Evolutionary conservation across 106 monocot species (phyloP).

Genomic region (Dactylorhiza incarnata): DNA sequence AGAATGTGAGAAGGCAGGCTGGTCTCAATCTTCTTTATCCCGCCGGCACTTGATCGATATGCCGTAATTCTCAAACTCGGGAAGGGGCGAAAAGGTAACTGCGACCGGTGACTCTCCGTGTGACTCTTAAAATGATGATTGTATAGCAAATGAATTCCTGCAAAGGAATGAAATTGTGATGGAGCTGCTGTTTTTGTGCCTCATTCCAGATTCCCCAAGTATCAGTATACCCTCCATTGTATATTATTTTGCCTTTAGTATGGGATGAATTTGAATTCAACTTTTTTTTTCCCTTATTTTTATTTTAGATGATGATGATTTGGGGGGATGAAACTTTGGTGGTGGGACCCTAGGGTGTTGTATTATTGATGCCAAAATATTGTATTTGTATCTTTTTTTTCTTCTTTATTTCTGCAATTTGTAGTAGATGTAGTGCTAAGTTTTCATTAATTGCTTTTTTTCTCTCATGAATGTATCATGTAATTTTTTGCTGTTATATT

Average conservation of each 20-base stretch:
- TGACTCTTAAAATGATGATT: neutral
- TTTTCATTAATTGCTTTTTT: too few species aligned
- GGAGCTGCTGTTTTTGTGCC: slow-evolving; percentile 1
- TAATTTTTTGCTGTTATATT: too few species aligned
- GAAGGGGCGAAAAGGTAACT: neutral
- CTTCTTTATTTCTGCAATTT: neutral
- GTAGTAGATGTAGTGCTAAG: neutral
- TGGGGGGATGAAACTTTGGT: neutral
- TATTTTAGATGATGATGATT: neutral
- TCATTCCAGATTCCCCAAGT: neutral
- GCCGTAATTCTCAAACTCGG: neutral
- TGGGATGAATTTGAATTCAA: neutral
- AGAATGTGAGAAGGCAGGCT: slow-evolving; percentile 45
- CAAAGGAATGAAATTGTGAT: neutral
- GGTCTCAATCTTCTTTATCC: slow-evolving; percentile 28
- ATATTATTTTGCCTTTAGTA: neutral
- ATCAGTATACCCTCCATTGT: neutral
- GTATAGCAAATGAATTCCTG: neutral
- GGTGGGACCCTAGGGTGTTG: neutral
- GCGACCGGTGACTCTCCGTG: neutral
- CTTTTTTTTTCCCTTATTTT: neutral
- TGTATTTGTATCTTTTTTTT: neutral
- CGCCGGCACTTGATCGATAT: slow-evolving; percentile 19
- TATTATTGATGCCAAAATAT: neutral
- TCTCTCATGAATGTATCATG: too few species aligned